A percentile compares a stretch with the other conserved stretches of the same genome.
phyloP scores from a whole-genome alignment of 768 basidiomycete genomes.

The Daedaleopsis nitida region DNA sequence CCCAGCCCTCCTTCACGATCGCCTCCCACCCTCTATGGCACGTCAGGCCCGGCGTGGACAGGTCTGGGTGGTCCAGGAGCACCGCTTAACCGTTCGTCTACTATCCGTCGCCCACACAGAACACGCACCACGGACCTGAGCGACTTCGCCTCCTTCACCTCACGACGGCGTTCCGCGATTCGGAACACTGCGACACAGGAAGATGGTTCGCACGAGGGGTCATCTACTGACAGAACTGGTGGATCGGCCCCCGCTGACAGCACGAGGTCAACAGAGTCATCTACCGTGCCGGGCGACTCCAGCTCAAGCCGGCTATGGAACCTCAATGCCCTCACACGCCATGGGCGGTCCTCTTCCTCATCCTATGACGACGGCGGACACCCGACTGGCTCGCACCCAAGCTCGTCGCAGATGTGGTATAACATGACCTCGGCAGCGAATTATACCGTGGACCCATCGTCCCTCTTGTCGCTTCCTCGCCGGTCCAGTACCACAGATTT shows the following conservation, averaged over 20 bases:
- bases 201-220: constrained; percentile 10
- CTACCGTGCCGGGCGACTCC: background rate
- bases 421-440: constrained; percentile 17
- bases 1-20: constrained; percentile 3
- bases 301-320: background rate
- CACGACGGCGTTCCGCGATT: constrained; percentile 58
- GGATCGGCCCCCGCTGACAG: constrained; percentile 1
- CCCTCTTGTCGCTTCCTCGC: background rate
- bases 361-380: background rate
- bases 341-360: background rate
- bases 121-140: constrained; percentile 67
- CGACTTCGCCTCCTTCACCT: constrained; percentile 70
- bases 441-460: background rate
- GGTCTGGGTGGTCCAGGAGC: constrained; percentile 7
- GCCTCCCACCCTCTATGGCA: constrained; percentile 2
- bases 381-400: constrained; percentile 8
- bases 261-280: constrained; percentile 8
- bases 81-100: constrained; percentile 47
- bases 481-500: constrained; percentile 8
- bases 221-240: background rate
- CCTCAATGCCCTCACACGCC: background rate
- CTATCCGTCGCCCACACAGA: constrained; percentile 58
- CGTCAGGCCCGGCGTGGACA: background rate
- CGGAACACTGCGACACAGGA: constrained; percentile 9
- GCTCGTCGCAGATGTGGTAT: constrained; percentile 29